Evolutionary conservation across 2,329 filamentous ascomycete genomes (phyloP), one percentile per base, ranked within the genome.

Genomic region (Monosporascus sp.): DNA sequence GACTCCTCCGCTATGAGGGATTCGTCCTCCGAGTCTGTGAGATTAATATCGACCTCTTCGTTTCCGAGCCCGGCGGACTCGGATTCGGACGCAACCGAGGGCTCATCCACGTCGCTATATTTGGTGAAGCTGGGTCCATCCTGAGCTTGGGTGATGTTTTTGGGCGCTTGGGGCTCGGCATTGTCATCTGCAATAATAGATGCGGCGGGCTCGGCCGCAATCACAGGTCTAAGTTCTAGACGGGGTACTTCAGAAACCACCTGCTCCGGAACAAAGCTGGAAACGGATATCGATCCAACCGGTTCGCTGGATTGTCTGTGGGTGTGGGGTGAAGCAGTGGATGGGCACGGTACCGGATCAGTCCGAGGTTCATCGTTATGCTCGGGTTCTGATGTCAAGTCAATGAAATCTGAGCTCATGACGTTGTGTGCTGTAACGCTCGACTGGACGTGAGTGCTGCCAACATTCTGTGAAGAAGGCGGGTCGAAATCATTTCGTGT

Each of bases 361-460:
- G 41, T 31, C 47, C 59, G 53, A 9, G n/a, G 34, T 22, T 57
- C 53, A 46, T 54, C 54, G 25, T 55, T 51, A 14, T 42, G 52
- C 24, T 57, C 55, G n/a, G 58, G 22, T 17, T 31, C 36, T 47
- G 38, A 45, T 46, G 42, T 41, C 11, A 61, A 50, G 47, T 61
- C 59, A 25, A 65, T 64, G 1, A 63, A 48, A 39, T 58, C 59
- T 9, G 62, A 62, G 24, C 34, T 50, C 11, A 25, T 41, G 34
- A 48, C 49, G n/a, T 51, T 49, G 15, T 18, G 47, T 45, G 36
- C 18, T 7, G 50, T 49, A 8, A 34, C 20, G 24, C 31, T 59
- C 24, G 46, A 48, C 34, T 38, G 15, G 6, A 24, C 17, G 14
- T 14, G 22, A 20, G 41, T 20, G 14, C n/a, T 14, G 11, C 17